Conservation (phyloP, 345 rosid genomes). For the Aurinia saxatilis region DNA sequence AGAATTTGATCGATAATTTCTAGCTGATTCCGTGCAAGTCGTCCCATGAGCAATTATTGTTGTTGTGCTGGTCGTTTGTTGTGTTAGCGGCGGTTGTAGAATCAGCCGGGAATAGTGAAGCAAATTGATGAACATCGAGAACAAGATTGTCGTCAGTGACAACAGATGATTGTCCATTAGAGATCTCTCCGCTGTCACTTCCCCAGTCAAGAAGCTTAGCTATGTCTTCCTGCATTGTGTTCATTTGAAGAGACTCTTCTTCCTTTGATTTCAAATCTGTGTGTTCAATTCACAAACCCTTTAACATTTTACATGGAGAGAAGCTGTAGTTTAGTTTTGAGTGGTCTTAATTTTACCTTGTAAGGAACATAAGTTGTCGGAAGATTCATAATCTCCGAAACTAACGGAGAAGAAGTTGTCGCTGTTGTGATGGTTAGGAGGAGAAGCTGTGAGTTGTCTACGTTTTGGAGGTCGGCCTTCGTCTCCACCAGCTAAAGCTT, state of each 20-base stretch:
- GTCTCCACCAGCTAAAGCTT: conserved; percentile 22
- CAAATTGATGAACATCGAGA: conserved; percentile 55
- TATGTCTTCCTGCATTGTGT: conserved; percentile 43
- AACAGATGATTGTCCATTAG: conserved; percentile 51
- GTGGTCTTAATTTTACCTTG: conserved; percentile 17
- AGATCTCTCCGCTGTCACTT: conserved; percentile 41
- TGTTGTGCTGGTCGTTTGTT: conserved; percentile 13
- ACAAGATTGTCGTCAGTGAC: conserved; percentile 47
- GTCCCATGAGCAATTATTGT: conserved; percentile 41
- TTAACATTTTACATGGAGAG: background rate
- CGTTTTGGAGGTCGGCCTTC: conserved; percentile 21
- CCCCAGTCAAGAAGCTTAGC: conserved; percentile 45
- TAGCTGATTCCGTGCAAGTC: conserved; percentile 44
- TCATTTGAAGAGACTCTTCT: conserved; percentile 35
- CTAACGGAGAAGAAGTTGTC: conserved; percentile 29
- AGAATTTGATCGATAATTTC: background rate
- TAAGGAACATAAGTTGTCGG: conserved; percentile 25
- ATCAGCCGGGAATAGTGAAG: conserved; percentile 41
- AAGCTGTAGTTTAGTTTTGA: background rate
- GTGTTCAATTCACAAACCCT: background rate
- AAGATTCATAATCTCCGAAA: conserved; percentile 24
- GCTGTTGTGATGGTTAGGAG: conserved; percentile 11
- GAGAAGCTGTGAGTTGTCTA: conserved; percentile 30
- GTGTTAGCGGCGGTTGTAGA: conserved; percentile 16
- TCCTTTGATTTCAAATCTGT: conserved; percentile 34